Evolutionary conservation across 202 grass and related monocot species (phyloP).

Genomic region (Musa balbisiana): DNA sequence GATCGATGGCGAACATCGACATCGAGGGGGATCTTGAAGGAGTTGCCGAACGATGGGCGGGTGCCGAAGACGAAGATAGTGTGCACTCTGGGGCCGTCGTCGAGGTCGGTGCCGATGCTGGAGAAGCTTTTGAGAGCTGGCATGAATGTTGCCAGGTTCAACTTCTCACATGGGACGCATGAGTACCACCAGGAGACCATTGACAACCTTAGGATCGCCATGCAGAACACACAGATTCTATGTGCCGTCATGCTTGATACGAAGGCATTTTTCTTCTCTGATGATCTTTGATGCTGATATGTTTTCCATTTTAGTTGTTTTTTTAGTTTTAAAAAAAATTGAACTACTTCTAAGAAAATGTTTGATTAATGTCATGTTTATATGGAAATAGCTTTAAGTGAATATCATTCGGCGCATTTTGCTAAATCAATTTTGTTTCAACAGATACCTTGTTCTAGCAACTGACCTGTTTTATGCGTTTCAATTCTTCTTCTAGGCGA

Average conservation of each 20-base stretch:
- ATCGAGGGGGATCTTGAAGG: conserved; percentile 25
- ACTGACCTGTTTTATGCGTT: too few species aligned
- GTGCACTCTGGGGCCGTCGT: conserved; percentile 41
- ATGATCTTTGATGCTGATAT: neutral
- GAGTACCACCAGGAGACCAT: conserved; percentile 97
- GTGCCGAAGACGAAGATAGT: conserved; percentile 30
- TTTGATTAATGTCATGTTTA: neutral
- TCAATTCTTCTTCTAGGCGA: too few species aligned
- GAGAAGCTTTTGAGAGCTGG: conserved; percentile 93
- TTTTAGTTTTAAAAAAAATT: neutral
- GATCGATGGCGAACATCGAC: conserved; percentile 14
- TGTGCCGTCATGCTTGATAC: conserved; percentile 99
- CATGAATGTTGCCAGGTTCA: conserved; percentile 98
- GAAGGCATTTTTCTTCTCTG: conserved; percentile 39
- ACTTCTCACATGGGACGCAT: conserved; percentile 93
- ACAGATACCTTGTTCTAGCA: too few species aligned
- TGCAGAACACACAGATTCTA: conserved; percentile 88
- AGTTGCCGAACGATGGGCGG: conserved; percentile 12
- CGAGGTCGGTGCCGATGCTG: conserved; percentile 70
- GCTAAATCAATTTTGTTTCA: too few species aligned
- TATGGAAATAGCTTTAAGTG: neutral
- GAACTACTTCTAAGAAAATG: neutral
- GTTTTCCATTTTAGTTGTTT: neutral
- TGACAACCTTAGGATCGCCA: conserved; percentile 69
- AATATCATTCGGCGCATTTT: neutral